Conservation (phyloP, 2,329 filamentous ascomycete genomes). For the Tolypocladium capitatum region DNA sequence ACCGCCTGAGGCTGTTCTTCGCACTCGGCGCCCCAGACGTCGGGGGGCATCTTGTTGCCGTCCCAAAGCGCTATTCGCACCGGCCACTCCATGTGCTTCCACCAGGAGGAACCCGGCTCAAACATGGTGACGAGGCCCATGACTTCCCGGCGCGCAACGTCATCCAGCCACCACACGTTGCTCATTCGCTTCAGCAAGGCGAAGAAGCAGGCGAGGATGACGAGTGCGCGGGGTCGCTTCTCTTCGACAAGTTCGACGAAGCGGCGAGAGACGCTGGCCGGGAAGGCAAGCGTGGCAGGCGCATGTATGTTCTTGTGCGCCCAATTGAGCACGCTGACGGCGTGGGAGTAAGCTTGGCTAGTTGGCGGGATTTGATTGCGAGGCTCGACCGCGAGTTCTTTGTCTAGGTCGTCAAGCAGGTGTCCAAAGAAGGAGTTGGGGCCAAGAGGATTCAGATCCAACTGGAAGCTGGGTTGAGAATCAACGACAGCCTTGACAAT, state of each 20-base stretch:
- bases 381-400: slow-evolving; percentile 32
- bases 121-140: slow-evolving; percentile 48
- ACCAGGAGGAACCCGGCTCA: slow-evolving; percentile 45
- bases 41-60: slow-evolving; percentile 36
- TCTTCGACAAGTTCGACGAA: slow-evolving; percentile 47
- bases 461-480: slow-evolving; percentile 47
- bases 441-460: slow-evolving; percentile 40
- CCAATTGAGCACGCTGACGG: slow-evolving; percentile 54
- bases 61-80: slow-evolving; percentile 46
- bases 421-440: slow-evolving; percentile 46
- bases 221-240: slow-evolving; percentile 46
- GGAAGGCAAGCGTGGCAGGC: slow-evolving; percentile 47
- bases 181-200: slow-evolving; percentile 50
- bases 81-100: slow-evolving; percentile 48
- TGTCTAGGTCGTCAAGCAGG: slow-evolving; percentile 42
- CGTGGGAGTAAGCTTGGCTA: slow-evolving; percentile 46
- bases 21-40: slow-evolving; percentile 43
- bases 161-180: slow-evolving; percentile 55
- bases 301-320: slow-evolving; percentile 47
- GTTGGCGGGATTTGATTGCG: slow-evolving; percentile 16
- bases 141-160: slow-evolving; percentile 52
- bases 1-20: slow-evolving; percentile 25
- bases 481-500: slow-evolving; percentile 49
- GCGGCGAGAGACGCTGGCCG: slow-evolving; percentile 48
- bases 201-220: slow-evolving; percentile 54